A percentile compares a stretch with the other conserved stretches of the same genome.
phyloP scores from a whole-genome alignment of 208 protist species.

The Trypanosoma cruzi region DNA sequence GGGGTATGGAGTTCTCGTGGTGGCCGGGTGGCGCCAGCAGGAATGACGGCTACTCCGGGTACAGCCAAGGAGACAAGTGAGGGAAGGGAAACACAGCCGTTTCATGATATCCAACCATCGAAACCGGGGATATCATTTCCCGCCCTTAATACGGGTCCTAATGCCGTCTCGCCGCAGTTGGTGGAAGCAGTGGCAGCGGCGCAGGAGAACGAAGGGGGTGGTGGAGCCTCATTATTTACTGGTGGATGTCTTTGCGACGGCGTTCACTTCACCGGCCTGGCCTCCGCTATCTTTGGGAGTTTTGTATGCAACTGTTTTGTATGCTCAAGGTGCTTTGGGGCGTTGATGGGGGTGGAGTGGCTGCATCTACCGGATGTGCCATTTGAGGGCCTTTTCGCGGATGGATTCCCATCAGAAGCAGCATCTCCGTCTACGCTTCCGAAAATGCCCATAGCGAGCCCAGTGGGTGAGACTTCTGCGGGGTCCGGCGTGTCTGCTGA shows the following conservation, averaged over 20 bases:
- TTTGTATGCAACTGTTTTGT: conserved; percentile 74
- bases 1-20: background rate
- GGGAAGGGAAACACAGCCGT: background rate
- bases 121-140: background rate
- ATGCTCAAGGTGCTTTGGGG: conserved; percentile 49
- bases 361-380: conserved; percentile 65
- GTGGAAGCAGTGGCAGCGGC: background rate
- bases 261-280: conserved; percentile 27
- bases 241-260: conserved; percentile 66
- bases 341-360: conserved; percentile 68
- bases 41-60: background rate
- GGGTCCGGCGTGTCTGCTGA: conserved; percentile 16
- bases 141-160: background rate
- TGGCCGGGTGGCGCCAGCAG: background rate
- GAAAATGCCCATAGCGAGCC: no score
- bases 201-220: background rate
- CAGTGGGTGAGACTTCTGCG: background rate
- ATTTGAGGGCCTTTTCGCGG: conserved; percentile 19
- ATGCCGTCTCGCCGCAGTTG: background rate
- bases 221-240: conserved; percentile 36
- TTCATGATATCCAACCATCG: background rate
- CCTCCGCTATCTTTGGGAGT: conserved; percentile 77
- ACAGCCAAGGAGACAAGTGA: background rate
- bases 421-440: background rate
- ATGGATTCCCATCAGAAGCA: background rate